Base-by-base conservation (phyloP, 768 basidiomycete genomes). In the Strobilomyces echinocephalus region DNA sequence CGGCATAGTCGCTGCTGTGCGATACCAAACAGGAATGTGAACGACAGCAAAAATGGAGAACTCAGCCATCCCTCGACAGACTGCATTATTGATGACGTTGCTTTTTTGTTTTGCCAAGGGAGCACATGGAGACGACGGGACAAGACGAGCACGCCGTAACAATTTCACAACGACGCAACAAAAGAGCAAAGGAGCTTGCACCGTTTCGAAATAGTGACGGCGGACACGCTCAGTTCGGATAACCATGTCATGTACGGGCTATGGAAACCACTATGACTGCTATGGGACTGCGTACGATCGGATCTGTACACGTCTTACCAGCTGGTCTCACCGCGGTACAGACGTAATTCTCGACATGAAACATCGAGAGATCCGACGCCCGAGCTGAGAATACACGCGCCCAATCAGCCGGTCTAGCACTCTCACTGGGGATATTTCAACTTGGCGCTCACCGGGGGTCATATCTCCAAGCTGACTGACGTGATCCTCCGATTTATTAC, bases 41-140 rank as follows among this genome's bases (percentile, higher is more conserved):
- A 46, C 18, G 52, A 56, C 51, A 44, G 50, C 55, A 50, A 63
- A 60, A 63, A 61, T 55, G 63, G 64, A 60, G 51, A 53, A 30
- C 49, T 61, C 58, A 55, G 57, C 55, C 47, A 52, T 57, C 35
- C 30, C 41, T 33, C 50, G 51, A 62, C 54, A 49, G 46, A 24
- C 35, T 58, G 58, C 10, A 49, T 58, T 33, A 40, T 38, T 41
- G n/a, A 35, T 46, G 20, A 11, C 31, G 28, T 31, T 35, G 43
- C 36, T 35, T 61, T 59, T 63, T 63, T 61, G 58, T 63, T 42
- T 54, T 31, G 21, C 24, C 24, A 24, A 24, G 24, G 43, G 31
- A 24, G 47, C 35, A 48, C 41, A 39, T 8, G 35, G 33, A 41
- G 30, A 44, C 30, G 47, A 48, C 20, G 15, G 39, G 20, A 60